Base-by-base conservation (phyloP, 2,329 filamentous ascomycete genomes). In the Colletotrichum horii region DNA sequence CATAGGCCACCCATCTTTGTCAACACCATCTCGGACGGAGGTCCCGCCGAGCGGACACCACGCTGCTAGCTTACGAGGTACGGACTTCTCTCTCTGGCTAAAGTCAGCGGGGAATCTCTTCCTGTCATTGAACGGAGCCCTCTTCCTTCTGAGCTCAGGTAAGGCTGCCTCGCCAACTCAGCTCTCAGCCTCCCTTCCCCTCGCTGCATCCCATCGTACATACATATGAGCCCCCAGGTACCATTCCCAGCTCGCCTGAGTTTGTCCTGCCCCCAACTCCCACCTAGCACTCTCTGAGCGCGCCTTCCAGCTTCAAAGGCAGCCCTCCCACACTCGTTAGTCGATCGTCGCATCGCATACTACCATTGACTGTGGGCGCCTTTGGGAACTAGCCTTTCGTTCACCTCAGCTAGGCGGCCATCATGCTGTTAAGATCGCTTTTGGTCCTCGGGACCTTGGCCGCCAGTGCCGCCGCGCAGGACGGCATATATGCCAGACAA, bases 161-260 rank as follows among this genome's bases (percentile, higher is more conserved):
- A 67, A 71, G 71, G 74, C 71, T 76, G 66, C 26, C 32, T 76
- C 34, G 62, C 62, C 61, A 58, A 55, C 60, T 67, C 66, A 71
- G 74, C 66, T 71, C 52, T 75, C 60, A 67, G 71, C 71, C 71
- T 76, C 66, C 48, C 15, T 64, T 48, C 38, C 62, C 26, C 58
- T 68, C 32, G 38, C 30, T 68, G 70, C 56, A 62, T 24, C 36
- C 52, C 32, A 75, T 67, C 22, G 56, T 76, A 69, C 74, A 69
- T 76, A 75, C 71, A 74, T 76, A 76, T 76, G 74, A 55, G 61
- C 34, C 62, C 61, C 66, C 28, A 55, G 61, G 52, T 75, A 76
- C 74, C 71, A 75, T 52, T 22, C 28, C n/a, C 16, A 43, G 8
- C 66, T 61, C n/a, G 16, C 70, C 52, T 36, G 70, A 70, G 58